Base-by-base conservation (phyloP, 306 rosid genomes). In the Castanopsis chinensis region DNA sequence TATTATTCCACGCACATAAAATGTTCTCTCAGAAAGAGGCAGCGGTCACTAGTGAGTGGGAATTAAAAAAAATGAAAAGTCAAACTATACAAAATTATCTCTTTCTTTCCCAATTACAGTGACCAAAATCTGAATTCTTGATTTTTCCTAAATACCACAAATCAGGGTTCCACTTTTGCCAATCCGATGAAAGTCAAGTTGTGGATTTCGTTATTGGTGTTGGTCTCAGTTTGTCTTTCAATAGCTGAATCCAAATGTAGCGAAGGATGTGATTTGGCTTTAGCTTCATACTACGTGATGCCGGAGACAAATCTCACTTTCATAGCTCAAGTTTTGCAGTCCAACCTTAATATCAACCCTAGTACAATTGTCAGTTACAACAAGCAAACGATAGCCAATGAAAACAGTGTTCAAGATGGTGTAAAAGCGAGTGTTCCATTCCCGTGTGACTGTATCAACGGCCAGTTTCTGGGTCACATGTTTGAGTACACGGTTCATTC, bases 181-280 rank as follows among this genome's bases (percentile, higher is more conserved):
- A 56, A 23, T n/a, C 77, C 69, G 81, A 94, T 92, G 98, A 80
- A 82, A 43, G 76, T 69, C 35, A 80, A 69, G 74, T 21, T 73
- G 41, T 52, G 79, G 80, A 73, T 72, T 25, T 61, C 55, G 23
- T 6, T 85, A 7, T 71, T 67, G 69, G 23, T 88, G 63, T 45
- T 90, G 52, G 33, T 83, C 57, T 79, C 64, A 35, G 69, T 81
- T 19, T 67, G 19, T 10, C 72, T 73, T 70, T 56, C 60, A 59
- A 76, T 28, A 5, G 92, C 80, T 5, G 86, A 88, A 79, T 81
- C 98, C 6, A 79, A 75, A 30, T 94, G 97, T 79, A 51, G 79
- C 6, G 75, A 72, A 43, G 80, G 80, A 14, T 94, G 98, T 83
- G 85, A 32, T 12, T 28, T 84, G 77, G 98, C 98, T 78, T 64